Evolutionary conservation across 176 grass and related monocot genomes (phyloP).

Genomic region (Rhynchospora pubera): DNA sequence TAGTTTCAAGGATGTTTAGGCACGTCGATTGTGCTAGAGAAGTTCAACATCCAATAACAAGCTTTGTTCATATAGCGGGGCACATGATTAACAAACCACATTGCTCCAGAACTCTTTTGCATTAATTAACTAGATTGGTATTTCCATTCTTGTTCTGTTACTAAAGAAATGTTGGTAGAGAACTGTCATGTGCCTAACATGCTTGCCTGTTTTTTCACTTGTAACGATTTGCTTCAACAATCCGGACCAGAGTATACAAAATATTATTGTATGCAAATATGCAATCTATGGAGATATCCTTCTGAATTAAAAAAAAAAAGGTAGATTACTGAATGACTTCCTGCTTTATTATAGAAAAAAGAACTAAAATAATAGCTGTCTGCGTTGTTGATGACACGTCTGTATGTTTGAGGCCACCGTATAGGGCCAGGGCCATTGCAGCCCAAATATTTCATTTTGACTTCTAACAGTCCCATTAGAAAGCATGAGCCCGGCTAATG

Average conservation of each 20-base stretch:
- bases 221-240: neutral
- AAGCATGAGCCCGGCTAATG: neutral
- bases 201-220: neutral
- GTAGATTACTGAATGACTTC: neutral
- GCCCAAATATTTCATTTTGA: neutral
- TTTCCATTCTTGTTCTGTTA: neutral
- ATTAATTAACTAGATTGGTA: neutral
- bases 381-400: constrained; percentile 29
- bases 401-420: neutral
- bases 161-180: neutral
- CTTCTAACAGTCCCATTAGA: neutral
- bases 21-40: neutral
- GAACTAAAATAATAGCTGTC: constrained; percentile 5
- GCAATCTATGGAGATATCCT: constrained; percentile 8
- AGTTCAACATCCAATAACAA: neutral
- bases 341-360: neutral
- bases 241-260: neutral
- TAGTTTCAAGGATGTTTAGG: neutral
- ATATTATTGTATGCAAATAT: neutral
- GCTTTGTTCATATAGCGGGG: neutral
- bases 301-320: constrained; percentile 6
- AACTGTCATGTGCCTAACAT: constrained; percentile 30
- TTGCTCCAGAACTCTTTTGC: neutral
- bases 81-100: neutral
- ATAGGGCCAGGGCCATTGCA: neutral